These are phyloP conservation scores for Inga laurina DNA, from an alignment of 306 rosid species.

Conservation along the genomic window DNA sequence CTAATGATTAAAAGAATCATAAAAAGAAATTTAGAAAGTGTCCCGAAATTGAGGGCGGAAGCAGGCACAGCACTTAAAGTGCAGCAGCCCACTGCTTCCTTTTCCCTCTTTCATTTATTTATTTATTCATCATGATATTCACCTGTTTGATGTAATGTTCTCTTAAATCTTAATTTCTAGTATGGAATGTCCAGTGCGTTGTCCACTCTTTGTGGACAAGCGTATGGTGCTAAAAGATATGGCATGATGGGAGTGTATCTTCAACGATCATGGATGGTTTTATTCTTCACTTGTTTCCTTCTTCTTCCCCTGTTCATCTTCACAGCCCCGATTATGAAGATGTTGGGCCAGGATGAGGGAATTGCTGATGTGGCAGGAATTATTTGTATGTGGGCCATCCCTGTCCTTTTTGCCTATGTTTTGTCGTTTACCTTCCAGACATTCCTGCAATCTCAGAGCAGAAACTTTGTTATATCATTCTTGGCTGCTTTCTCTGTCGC, in stretches of 20 bases:
- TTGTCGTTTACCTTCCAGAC: conserved; percentile 20
- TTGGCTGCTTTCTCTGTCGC: background rate
- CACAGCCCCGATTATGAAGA: conserved; percentile 38
- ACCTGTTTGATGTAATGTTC: background rate
- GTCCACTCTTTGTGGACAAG: conserved; percentile 24
- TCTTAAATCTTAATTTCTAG: background rate
- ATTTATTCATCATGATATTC: too few relatives aligned
- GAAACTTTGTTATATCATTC: background rate
- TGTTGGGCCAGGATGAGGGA: conserved; percentile 39
- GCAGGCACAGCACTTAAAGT: too few relatives aligned
- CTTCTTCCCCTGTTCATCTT: conserved; percentile 49
- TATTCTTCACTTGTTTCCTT: conserved; percentile 4
- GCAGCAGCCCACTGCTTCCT: background rate
- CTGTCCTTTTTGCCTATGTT: conserved; percentile 35
- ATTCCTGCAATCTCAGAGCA: background rate
- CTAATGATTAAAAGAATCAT: too few relatives aligned
- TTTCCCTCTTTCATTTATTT: background rate
- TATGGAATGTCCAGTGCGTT: conserved; percentile 59
- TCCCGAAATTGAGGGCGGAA: background rate
- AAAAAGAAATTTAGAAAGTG: too few relatives aligned
- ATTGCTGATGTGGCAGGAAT: conserved; percentile 41
- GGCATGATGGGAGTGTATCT: conserved; percentile 61
- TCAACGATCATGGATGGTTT: conserved; percentile 59
- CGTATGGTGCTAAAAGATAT: conserved; percentile 54
- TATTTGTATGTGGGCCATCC: conserved; percentile 44